A percentile compares a stretch with the other conserved stretches of the same genome.
Conservation (phyloP, 192 early-diverging fungal species). For the Gonapodya prolifera region DNA sequence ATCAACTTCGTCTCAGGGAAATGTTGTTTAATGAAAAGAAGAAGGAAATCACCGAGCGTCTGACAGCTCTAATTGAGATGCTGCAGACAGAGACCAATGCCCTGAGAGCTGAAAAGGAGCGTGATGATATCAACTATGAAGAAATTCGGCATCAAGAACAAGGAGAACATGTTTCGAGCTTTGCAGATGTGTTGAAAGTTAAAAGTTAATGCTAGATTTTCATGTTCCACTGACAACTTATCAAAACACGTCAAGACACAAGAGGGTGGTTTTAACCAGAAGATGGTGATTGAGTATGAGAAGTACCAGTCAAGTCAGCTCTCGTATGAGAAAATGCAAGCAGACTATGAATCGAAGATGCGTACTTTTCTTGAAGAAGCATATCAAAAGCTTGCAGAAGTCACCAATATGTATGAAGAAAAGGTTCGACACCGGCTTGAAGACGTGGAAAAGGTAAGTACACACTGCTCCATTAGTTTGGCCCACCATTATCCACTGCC, state of each 20-base stretch:
- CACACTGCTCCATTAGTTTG: background rate
- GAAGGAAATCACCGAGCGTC: slow-evolving; percentile 40
- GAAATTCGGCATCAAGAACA: slow-evolving; percentile 21
- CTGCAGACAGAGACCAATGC: slow-evolving; percentile 30
- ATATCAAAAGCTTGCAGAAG: slow-evolving; percentile 16
- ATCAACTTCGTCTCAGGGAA: slow-evolving; percentile 45
- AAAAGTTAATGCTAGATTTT: no score
- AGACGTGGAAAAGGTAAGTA: slow-evolving; percentile 31
- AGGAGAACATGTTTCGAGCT: slow-evolving; percentile 18
- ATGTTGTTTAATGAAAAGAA: slow-evolving; percentile 48
- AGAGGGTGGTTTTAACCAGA: slow-evolving; percentile 36
- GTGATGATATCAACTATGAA: slow-evolving; percentile 37
- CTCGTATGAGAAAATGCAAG: slow-evolving; percentile 21
- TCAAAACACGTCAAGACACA: no score
- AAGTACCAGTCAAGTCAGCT: slow-evolving; percentile 34
- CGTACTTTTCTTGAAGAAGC: slow-evolving; percentile 17
- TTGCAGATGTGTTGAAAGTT: slow-evolving; percentile 26
- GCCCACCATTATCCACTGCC: background rate
- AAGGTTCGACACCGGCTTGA: slow-evolving; percentile 20
- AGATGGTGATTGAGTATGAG: slow-evolving; percentile 46
- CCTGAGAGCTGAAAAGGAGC: slow-evolving; percentile 36
- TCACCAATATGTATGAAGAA: slow-evolving; percentile 28
- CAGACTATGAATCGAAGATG: slow-evolving; percentile 30
- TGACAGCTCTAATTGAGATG: slow-evolving; percentile 33
- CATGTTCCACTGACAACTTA: no score